A percentile compares a stretch with the other conserved stretches of the same genome.
Conservation (phyloP, 2,329 filamentous ascomycete species). For the Beauveria caledonica region DNA sequence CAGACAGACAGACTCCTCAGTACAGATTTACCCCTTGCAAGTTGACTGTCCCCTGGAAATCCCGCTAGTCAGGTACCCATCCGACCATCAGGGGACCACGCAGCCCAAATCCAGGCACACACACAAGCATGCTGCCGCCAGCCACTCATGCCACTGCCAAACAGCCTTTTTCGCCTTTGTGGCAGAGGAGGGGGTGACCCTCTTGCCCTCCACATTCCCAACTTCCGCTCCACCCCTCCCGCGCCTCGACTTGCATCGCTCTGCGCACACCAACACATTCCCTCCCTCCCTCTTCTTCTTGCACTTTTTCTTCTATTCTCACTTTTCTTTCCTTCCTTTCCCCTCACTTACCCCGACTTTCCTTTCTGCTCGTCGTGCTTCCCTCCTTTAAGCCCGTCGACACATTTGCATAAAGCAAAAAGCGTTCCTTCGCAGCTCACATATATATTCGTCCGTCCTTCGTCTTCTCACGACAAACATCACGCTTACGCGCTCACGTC, state of each 20-base stretch:
- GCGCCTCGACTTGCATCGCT: not conserved
- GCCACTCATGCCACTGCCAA: not conserved
- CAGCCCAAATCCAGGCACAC: not conserved
- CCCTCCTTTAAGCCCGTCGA: not conserved
- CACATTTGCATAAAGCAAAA: not conserved
- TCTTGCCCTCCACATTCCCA: constrained; percentile 3
- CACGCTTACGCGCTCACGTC: not conserved
- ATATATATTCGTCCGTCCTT: not conserved
- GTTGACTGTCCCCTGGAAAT: not conserved
- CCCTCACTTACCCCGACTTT: not conserved
- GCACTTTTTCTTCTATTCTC: constrained; percentile 9
- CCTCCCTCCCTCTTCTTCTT: constrained; percentile 9
- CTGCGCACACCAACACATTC: not conserved
- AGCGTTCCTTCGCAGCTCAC: not conserved
- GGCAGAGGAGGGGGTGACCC: not conserved
- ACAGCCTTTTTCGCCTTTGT: not conserved
- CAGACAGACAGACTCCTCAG: too few species aligned
- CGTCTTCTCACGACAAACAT: not conserved
- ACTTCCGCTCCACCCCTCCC: not conserved
- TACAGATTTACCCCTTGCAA: too few species aligned
- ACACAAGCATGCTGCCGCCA: too few species aligned
- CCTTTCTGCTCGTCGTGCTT: not conserved
- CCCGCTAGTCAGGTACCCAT: constrained; percentile 4
- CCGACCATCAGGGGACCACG: not conserved
- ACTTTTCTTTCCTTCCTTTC: constrained; percentile 4